phyloP scores from a whole-genome alignment of 169 alveolate species.

The Cytauxzoon felis region DNA sequence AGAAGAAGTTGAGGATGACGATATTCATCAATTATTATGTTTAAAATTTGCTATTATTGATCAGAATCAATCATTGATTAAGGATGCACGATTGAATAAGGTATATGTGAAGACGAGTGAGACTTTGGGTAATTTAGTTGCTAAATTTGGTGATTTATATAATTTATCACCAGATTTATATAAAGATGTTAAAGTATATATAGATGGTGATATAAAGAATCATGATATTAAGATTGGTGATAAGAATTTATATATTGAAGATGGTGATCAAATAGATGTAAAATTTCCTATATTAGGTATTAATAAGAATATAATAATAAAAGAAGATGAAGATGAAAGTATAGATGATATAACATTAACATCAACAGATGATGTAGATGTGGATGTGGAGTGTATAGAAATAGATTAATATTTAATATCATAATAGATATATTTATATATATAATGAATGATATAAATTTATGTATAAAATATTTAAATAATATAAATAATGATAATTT shows the following conservation, averaged over 20 bases:
- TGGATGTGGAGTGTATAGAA: too few species aligned
- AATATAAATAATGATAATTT: too few species aligned
- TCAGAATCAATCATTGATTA: slow-evolving; percentile 32
- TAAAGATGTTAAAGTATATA: slow-evolving; percentile 17
- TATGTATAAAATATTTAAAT: too few species aligned
- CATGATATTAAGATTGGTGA: slow-evolving; percentile 50
- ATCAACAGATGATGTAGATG: too few species aligned
- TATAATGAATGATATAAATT: too few species aligned
- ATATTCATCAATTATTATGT: too few species aligned
- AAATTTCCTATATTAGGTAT: too few species aligned
- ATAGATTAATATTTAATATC: too few species aligned
- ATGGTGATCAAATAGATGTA: slow-evolving; percentile 51
- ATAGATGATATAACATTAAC: neutral
- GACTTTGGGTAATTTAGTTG: slow-evolving; percentile 46
- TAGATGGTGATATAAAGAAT: slow-evolving; percentile 53
- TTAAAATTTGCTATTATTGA: slow-evolving; percentile 46
- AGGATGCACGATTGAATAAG: slow-evolving; percentile 34
- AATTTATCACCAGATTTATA: slow-evolving; percentile 19
- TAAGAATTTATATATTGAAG: slow-evolving; percentile 31
- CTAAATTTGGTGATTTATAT: slow-evolving; percentile 46
- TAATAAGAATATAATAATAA: neutral
- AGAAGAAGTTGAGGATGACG: too few species aligned
- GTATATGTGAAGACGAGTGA: slow-evolving; percentile 38
- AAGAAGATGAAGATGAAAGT: neutral
- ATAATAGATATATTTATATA: too few species aligned